Conservation (phyloP, 768 basidiomycete species). For the Cystobasidiopsis lactophilus region DNA sequence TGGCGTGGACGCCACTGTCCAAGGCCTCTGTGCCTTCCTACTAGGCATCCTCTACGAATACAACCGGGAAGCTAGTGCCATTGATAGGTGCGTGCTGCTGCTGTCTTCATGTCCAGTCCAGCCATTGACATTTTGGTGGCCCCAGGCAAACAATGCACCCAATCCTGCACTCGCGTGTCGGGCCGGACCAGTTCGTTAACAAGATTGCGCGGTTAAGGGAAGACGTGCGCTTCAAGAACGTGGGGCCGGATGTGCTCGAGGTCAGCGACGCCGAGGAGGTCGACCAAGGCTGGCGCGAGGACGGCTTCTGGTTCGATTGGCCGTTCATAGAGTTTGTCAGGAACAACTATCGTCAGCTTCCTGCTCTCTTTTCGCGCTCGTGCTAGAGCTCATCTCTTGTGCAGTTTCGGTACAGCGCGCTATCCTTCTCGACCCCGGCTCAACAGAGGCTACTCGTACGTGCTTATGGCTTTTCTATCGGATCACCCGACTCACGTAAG, state of each 20-base stretch:
- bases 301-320: slow-evolving; percentile 89
- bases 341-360: slow-evolving; percentile 67
- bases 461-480: slow-evolving; percentile 45
- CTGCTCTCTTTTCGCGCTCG: background rate
- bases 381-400: background rate
- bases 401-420: slow-evolving; percentile 28
- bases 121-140: background rate
- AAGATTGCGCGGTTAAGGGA: slow-evolving; percentile 71
- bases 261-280: slow-evolving; percentile 17
- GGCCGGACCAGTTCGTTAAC: slow-evolving; percentile 67
- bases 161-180: slow-evolving; percentile 61
- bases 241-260: slow-evolving; percentile 67
- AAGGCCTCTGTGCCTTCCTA: slow-evolving; percentile 73
- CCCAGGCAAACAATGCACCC: slow-evolving; percentile 68
- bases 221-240: slow-evolving; percentile 73
- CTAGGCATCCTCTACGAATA: slow-evolving; percentile 90
- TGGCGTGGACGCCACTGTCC: slow-evolving; percentile 63
- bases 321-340: slow-evolving; percentile 97
- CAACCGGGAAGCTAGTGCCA: slow-evolving; percentile 82
- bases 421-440: slow-evolving; percentile 27
- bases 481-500: slow-evolving; percentile 16
- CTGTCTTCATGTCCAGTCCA: background rate
- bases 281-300: slow-evolving; percentile 29
- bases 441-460: slow-evolving; percentile 38
- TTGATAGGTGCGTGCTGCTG: slow-evolving; percentile 44